phyloP scores from a whole-genome alignment of 257 asterid genomes.

The Schizonepeta tenuifolia region DNA sequence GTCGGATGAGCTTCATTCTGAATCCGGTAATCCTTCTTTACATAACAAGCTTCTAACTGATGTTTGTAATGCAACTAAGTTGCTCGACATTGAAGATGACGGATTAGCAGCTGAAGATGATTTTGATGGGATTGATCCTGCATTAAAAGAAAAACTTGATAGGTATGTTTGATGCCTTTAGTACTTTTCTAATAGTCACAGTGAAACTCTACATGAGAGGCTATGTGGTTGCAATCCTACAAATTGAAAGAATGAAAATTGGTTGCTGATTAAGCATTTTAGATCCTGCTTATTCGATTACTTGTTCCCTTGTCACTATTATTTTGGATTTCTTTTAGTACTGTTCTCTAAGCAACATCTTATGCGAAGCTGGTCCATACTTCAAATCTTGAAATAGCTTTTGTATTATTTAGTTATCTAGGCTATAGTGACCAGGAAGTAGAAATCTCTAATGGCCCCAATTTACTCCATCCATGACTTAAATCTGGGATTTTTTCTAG shows the following conservation, averaged over 20 bases:
- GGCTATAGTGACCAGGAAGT: neutral
- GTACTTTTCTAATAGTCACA: conserved; percentile 27
- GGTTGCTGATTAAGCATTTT: conserved; percentile 10
- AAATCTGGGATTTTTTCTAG: neutral
- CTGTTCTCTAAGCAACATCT: neutral
- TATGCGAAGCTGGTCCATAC: conserved; percentile 27
- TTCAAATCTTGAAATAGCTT: conserved; percentile 26
- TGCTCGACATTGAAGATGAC: conserved; percentile 54
- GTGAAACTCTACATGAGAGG: conserved; percentile 9
- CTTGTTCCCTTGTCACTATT: conserved; percentile 9
- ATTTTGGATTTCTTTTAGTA: conserved; percentile 14
- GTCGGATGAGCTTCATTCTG: conserved; percentile 42
- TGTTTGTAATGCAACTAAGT: conserved; percentile 50
- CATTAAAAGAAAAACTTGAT: conserved; percentile 84
- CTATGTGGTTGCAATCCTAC: conserved; percentile 11
- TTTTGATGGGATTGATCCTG: conserved; percentile 91
- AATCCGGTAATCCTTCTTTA: conserved; percentile 42
- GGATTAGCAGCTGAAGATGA: conserved; percentile 63
- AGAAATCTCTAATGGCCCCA: conserved; percentile 14
- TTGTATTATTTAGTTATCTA: neutral
- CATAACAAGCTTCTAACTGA: conserved; percentile 42
- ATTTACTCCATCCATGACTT: conserved; percentile 8
- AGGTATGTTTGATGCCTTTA: conserved; percentile 59
- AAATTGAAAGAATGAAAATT: conserved; percentile 10
- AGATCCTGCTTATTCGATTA: conserved; percentile 20